Evolutionary conservation across 1,284 basidiomycete species (phyloP).

Genomic region (Leccinum proliferum): DNA sequence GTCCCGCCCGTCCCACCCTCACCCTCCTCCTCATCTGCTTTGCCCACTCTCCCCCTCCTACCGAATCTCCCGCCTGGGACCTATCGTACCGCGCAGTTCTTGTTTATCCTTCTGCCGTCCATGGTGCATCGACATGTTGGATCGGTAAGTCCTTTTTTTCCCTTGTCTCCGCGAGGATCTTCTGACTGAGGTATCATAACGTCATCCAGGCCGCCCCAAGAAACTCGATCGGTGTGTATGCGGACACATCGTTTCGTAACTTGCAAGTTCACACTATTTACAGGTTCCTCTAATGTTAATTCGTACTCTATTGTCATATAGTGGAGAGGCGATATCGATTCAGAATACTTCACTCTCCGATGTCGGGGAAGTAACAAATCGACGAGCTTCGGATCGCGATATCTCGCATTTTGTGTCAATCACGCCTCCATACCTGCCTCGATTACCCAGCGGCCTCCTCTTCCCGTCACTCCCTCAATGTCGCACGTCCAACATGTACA

Average conservation of each 20-base stretch:
- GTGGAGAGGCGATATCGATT: constrained; percentile 91
- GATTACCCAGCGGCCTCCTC: constrained; percentile 23
- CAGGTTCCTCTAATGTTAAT: constrained; percentile 39
- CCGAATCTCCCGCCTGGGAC: too few species aligned
- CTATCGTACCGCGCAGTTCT: too few species aligned
- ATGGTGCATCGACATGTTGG: too few species aligned
- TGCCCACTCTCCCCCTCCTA: too few species aligned
- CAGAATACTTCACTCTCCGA: constrained; percentile 92
- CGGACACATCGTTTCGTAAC: not conserved
- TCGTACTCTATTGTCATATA: constrained; percentile 78
- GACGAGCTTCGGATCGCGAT: constrained; percentile 57
- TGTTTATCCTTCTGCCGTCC: too few species aligned
- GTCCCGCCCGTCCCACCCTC: too few species aligned
- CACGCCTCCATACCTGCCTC: constrained; percentile 24
- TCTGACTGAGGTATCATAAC: too few species aligned
- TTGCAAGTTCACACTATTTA: constrained; percentile 10
- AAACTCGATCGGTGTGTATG: too few species aligned
- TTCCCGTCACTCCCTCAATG: constrained; percentile 34
- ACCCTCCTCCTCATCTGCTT: too few species aligned
- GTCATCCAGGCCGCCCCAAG: too few species aligned
- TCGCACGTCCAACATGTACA: constrained; percentile 27
- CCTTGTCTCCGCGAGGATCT: too few species aligned
- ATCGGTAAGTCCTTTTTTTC: too few species aligned
- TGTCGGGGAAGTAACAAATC: constrained; percentile 71
- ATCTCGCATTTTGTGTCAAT: constrained; percentile 35